phyloP scores from a whole-genome alignment of 495 filamentous ascomycete genomes.

The Podospora bellae-mahoneyi region DNA sequence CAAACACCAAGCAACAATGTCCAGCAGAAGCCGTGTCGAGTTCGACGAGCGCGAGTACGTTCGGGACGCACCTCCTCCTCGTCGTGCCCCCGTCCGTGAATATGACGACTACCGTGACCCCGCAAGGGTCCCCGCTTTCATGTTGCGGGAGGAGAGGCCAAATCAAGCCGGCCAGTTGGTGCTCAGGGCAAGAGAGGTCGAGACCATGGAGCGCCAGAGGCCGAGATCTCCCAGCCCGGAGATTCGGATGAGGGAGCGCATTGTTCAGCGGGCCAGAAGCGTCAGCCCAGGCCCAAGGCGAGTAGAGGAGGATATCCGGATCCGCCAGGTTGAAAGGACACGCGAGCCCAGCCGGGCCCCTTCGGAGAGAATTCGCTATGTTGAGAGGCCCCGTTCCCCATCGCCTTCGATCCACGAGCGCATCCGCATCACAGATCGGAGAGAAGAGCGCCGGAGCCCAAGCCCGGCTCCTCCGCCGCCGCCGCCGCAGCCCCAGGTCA shows the following conservation, averaged over 20 bases:
- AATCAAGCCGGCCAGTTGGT: constrained; percentile 41
- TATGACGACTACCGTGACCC: constrained; percentile 34
- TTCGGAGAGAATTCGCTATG: constrained; percentile 34
- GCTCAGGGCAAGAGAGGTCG: constrained; percentile 44
- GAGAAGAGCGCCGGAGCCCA: constrained; percentile 38
- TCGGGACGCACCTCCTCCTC: constrained; percentile 24
- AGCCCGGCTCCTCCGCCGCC: constrained; percentile 49
- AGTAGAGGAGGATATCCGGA: constrained; percentile 30
- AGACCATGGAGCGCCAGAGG: constrained; percentile 40
- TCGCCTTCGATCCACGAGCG: constrained; percentile 40
- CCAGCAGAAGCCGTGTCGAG: constrained; percentile 37
- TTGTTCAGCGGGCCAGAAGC: constrained; percentile 34
- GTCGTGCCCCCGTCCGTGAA: constrained; percentile 35
- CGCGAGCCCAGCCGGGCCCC: constrained; percentile 31
- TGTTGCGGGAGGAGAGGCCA: constrained; percentile 39
- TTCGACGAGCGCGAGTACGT: constrained; percentile 44
- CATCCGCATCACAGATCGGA: constrained; percentile 44
- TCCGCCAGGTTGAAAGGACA: constrained; percentile 27
- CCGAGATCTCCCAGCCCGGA: constrained; percentile 45
- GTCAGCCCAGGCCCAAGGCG: constrained; percentile 31
- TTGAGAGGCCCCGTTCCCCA: constrained; percentile 44
- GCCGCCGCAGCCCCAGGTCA: constrained; percentile 49
- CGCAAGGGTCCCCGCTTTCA: constrained; percentile 39
- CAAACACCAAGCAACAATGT: constrained; percentile 27
- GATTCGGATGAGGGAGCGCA: constrained; percentile 35